These are phyloP conservation scores for Pachysandra terminalis DNA, from an alignment of 164 flowering plant genomes.

Conservation along the genomic window DNA sequence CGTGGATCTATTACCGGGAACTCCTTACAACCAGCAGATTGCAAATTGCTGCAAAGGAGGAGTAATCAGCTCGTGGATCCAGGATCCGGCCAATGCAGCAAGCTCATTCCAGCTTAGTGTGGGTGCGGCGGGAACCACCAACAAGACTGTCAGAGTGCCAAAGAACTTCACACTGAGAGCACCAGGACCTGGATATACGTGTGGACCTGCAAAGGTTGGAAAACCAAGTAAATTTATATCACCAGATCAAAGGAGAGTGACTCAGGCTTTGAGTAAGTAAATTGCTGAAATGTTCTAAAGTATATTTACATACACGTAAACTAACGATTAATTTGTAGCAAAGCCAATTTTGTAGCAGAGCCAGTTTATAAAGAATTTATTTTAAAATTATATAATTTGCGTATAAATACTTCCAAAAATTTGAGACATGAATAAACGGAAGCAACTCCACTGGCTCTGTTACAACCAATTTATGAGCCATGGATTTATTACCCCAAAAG, in stretches of 20 bases:
- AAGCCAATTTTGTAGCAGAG: neutral
- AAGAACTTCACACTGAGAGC: constrained; percentile 61
- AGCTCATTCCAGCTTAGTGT: constrained; percentile 73
- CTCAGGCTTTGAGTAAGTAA: constrained; percentile 65
- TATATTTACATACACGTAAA: no score
- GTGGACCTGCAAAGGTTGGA: constrained; percentile 51
- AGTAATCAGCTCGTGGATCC: constrained; percentile 64
- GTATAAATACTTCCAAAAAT: neutral
- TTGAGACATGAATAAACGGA: neutral
- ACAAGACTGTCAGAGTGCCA: constrained; percentile 57
- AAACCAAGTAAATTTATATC: constrained; percentile 38
- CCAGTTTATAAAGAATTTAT: neutral
- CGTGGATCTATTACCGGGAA: constrained; percentile 72
- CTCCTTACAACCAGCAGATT: constrained; percentile 67
- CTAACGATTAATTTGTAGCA: neutral
- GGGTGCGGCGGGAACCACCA: constrained; percentile 71
- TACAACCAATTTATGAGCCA: no score
- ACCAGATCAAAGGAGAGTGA: constrained; percentile 49
- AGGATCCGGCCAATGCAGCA: constrained; percentile 50
- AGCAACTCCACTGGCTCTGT: neutral
- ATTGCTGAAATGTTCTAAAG: neutral
- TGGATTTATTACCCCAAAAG: no score
- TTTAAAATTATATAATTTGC: neutral
- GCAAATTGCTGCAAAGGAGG: constrained; percentile 84
- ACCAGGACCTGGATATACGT: constrained; percentile 74